A percentile compares a stretch with the other conserved stretches of the same genome.
Evolutionary conservation across 2,329 filamentous ascomycete species (phyloP).

Genomic region (Ascosphaera apis): DNA sequence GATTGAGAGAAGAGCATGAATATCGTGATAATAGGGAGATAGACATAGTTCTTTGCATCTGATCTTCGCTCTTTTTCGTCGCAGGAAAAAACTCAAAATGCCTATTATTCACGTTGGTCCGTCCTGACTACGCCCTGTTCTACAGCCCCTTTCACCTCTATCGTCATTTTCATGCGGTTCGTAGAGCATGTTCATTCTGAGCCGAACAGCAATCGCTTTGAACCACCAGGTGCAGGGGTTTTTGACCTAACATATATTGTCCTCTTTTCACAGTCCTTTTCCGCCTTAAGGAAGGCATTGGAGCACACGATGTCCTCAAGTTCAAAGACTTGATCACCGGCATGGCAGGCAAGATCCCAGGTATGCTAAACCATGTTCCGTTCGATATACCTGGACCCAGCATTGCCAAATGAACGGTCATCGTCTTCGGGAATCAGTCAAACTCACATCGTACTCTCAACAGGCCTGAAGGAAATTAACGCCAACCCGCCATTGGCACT

Average conservation of each 20-base stretch:
- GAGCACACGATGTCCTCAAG: slow-evolving; percentile 11
- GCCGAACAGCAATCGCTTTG: not conserved
- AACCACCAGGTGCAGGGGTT: not conserved
- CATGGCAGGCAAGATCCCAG: slow-evolving; percentile 22
- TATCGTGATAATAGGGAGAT: too few species aligned
- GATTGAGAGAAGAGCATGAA: too few species aligned
- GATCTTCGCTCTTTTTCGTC: too few species aligned
- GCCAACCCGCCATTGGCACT: slow-evolving; percentile 16
- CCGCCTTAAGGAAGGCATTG: slow-evolving; percentile 19
- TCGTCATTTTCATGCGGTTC: not conserved
- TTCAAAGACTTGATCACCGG: slow-evolving; percentile 12
- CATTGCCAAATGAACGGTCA: not conserved
- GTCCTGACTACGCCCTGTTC: slow-evolving; percentile 1
- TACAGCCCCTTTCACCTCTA: too few species aligned
- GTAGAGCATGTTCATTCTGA: not conserved
- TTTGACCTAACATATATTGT: not conserved
- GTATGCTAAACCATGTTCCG: slow-evolving; percentile 5
- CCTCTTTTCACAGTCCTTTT: slow-evolving; percentile 15
- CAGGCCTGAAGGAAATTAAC: slow-evolving; percentile 15
- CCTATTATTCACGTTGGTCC: slow-evolving; percentile 20
- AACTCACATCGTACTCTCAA: too few species aligned
- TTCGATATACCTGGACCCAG: not conserved
- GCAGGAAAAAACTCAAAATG: slow-evolving; percentile 10
- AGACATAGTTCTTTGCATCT: too few species aligned
- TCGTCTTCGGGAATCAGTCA: not conserved